Evolutionary conservation across 768 basidiomycete species (phyloP), one percentile per base, ranked within the genome.

Genomic region (Daedaleopsis nitida): DNA sequence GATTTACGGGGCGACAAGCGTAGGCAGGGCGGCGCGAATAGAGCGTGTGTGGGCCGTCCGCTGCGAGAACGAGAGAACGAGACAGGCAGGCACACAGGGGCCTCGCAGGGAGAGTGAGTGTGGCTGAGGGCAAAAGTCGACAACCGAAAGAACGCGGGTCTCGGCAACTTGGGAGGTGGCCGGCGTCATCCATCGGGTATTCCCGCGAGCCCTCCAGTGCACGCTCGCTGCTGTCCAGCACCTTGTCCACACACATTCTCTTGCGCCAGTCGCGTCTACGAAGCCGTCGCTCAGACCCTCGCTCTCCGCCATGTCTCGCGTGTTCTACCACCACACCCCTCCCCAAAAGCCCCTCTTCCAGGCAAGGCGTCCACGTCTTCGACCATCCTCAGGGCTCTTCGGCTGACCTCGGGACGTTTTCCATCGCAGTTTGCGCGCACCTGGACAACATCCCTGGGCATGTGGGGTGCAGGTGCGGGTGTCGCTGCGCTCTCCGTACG

Each of bases 381-480:
- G 27, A n/a, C 27, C 48, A 10, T 21, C n/a, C 27, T 23, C 27
- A 23, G 11, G 11, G 27, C 34, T 38, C 48, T 49, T 47, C 51
- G 45, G 52, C 55, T 57, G 38, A 58, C 24, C n/a, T 24, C 32
- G 55, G 27, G 16, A 32, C 39, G 38, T 32, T 45, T 12, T 19
- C 52, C 57, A 8, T 16, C 49, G 21, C 60, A 74, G 74, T 63
- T 72, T 52, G 55, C 55, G 39, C 71, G 75, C 62, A 82, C 78
- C 45, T 92, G 90, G 91, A 73, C 76, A 23, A 74, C 83, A 5
- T 83, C 80, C 61, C 74, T 89, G 57, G 81, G 83, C 27, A 72
- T 91, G 47, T 94, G 92, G 92, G 88, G 89, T 58, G 75, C 80
- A 56, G 86, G 89, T 65, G 81, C 77, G 65, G 90, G 92, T 55